Conservation (phyloP, 805 yeast genomes). For the Cyberlindnera japonica region DNA sequence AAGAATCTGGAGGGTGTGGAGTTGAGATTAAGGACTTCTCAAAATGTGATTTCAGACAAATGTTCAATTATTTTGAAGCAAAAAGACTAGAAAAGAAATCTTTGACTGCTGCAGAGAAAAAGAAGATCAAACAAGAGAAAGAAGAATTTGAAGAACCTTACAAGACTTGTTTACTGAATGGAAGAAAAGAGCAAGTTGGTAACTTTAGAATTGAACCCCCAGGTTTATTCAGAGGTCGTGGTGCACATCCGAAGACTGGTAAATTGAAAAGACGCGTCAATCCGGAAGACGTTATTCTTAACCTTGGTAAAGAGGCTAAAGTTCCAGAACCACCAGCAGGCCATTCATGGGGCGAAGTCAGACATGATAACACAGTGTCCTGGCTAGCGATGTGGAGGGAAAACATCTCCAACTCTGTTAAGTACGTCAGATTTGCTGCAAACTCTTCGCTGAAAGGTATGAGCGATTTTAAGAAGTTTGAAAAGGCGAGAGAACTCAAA, state of each 20-base stretch:
- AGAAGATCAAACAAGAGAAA: slow-evolving; percentile 62
- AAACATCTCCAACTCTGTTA: slow-evolving; percentile 76
- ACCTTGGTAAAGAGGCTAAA: slow-evolving; percentile 66
- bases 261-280: slow-evolving; percentile 78
- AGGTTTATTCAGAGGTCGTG: slow-evolving; percentile 92
- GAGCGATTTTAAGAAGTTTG: slow-evolving; percentile 88
- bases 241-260: slow-evolving; percentile 96
- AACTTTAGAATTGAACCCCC: slow-evolving; percentile 96
- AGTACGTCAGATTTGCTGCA: slow-evolving; percentile 89
- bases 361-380: slow-evolving; percentile 84
- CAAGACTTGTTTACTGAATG: slow-evolving; percentile 77
- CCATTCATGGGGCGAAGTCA: slow-evolving; percentile 85
- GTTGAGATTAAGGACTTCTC: slow-evolving; percentile 53
- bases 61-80: slow-evolving; percentile 66
- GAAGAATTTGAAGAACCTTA: slow-evolving; percentile 77
- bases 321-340: slow-evolving; percentile 85
- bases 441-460: slow-evolving; percentile 88
- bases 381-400: slow-evolving; percentile 99
- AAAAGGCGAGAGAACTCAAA: slow-evolving; percentile 84
- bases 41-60: slow-evolving; percentile 74
- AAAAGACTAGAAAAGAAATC: slow-evolving; percentile 69
- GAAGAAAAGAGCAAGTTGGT: slow-evolving; percentile 88
- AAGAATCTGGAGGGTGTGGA: slow-evolving; percentile 65
- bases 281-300: slow-evolving; percentile 87
- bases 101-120: slow-evolving; percentile 71